Percentiles rank a stretch among this genome's conserved stretches.
These are phyloP conservation scores for Persicaria tinctoria DNA, from an alignment of 148 eudicot species.

Conservation along the genomic window DNA sequence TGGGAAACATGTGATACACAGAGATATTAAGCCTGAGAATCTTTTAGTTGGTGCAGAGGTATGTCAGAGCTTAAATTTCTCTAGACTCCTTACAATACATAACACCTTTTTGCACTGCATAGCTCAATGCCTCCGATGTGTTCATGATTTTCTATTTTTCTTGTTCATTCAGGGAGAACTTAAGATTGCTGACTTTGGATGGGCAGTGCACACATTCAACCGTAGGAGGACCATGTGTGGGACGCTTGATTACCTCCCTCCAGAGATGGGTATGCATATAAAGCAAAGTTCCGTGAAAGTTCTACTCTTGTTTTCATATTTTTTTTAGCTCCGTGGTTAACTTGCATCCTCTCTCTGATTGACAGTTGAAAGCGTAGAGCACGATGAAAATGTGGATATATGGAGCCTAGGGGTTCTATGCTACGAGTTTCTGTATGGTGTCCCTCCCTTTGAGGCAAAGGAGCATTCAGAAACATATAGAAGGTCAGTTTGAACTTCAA, in stretches of 20 bases:
- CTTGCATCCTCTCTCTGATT: neutral
- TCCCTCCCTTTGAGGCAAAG: slow-evolving; percentile 95
- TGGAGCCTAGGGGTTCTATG: slow-evolving; percentile 94
- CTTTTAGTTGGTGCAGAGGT: slow-evolving; percentile 95
- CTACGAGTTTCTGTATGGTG: slow-evolving; percentile 85
- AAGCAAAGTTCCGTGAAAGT: neutral
- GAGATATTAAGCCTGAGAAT: slow-evolving; percentile 98
- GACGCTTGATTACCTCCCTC: slow-evolving; percentile 94
- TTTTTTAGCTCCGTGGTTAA: neutral
- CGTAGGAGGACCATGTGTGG: slow-evolving; percentile 97
- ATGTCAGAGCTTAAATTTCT: slow-evolving; percentile 12
- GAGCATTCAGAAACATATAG: slow-evolving; percentile 92
- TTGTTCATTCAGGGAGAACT: slow-evolving; percentile 67
- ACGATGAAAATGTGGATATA: slow-evolving; percentile 92
- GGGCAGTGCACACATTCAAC: slow-evolving; percentile 98
- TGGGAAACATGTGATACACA: slow-evolving; percentile 93
- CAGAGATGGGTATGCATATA: slow-evolving; percentile 85
- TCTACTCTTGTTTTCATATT: neutral
- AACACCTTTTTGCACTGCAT: neutral
- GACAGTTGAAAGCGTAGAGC: slow-evolving; percentile 89
- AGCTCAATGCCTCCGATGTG: neutral
- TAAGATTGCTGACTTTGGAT: slow-evolving; percentile 99
- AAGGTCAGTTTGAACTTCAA: slow-evolving; percentile 39
- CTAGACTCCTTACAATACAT: neutral
- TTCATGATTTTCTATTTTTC: neutral